Evolutionary conservation across 805 yeast species (phyloP).

Genomic region (Brettanomyces anomalus): DNA sequence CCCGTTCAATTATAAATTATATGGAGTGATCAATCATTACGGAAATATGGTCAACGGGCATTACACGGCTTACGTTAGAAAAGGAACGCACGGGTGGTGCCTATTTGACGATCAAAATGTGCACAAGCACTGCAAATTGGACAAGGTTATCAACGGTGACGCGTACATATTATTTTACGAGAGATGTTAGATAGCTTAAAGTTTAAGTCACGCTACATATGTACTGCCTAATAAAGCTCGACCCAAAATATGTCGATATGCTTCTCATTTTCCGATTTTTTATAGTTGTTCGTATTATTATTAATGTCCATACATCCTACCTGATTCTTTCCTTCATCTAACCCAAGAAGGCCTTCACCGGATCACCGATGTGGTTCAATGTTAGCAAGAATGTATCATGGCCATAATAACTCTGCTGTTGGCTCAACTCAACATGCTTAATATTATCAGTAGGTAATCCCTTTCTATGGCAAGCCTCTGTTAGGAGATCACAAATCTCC

Average conservation of each 20-base stretch:
- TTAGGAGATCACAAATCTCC: conserved; percentile 61
- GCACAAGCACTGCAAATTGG: conserved; percentile 38
- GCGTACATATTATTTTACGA: conserved; percentile 81
- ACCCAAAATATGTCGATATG: neutral
- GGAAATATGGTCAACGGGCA: conserved; percentile 85
- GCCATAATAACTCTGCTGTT: conserved; percentile 73
- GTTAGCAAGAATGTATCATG: conserved; percentile 87
- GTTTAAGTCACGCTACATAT: neutral
- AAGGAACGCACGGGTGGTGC: conserved; percentile 64
- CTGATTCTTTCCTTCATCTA: no score
- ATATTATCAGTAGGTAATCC: conserved; percentile 33
- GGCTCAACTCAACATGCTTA: conserved; percentile 64
- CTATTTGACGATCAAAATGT: conserved; percentile 74
- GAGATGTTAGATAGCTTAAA: conserved; percentile 30
- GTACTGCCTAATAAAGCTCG: neutral
- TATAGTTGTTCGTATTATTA: no score
- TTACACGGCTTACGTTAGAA: conserved; percentile 73
- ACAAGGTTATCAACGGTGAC: conserved; percentile 55
- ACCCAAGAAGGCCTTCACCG: conserved; percentile 53
- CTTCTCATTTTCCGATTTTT: no score
- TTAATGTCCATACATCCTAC: no score
- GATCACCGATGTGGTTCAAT: conserved; percentile 70
- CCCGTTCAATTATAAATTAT: conserved; percentile 70
- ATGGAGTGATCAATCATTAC: conserved; percentile 76
- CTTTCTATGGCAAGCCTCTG: conserved; percentile 22